Evolutionary conservation across 1,139 yeast species (phyloP).

Genomic region (Saccharomyces hybrid): DNA sequence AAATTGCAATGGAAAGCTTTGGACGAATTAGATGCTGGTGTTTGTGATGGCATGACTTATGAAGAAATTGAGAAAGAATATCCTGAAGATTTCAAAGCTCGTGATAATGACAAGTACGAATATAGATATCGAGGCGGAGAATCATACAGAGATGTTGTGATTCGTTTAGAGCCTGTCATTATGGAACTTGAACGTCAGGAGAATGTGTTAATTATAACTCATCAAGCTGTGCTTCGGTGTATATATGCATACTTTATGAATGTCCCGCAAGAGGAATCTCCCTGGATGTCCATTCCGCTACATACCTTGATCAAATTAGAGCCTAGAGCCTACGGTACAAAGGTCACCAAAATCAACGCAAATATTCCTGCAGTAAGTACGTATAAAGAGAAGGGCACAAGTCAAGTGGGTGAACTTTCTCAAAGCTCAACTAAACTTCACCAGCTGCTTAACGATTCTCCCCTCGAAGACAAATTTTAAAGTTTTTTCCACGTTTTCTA

Average conservation of each 20-base stretch:
- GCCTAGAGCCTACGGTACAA: conserved; percentile 86
- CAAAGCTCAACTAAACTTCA: conserved; percentile 24
- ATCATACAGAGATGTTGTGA: conserved; percentile 90
- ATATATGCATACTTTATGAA: conserved; percentile 97
- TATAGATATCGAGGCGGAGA: conserved; percentile 97
- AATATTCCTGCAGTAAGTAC: conserved; percentile 97
- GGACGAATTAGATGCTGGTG: conserved; percentile 96
- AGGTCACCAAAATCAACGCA: conserved; percentile 84
- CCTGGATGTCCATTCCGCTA: conserved; percentile 98
- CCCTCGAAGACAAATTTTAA: conserved; percentile 8
- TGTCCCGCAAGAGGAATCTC: conserved; percentile 93
- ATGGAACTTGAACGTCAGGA: conserved; percentile 98
- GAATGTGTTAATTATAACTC: conserved; percentile 89
- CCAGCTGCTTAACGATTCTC: conserved; percentile 32
- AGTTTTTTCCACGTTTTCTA: neutral
- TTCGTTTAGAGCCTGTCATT: conserved; percentile 88
- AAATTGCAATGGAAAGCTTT: conserved; percentile 93
- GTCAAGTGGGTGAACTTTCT: conserved; percentile 58
- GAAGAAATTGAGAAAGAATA: conserved; percentile 75
- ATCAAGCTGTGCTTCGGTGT: conserved; percentile 94
- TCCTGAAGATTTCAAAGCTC: conserved; percentile 92
- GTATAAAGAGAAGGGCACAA: conserved; percentile 88
- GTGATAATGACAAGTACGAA: conserved; percentile 94
- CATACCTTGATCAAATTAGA: conserved; percentile 91
- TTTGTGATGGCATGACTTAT: conserved; percentile 91